Evolutionary conservation across 306 rosid species (phyloP).

Genomic region (Mimosa bimucronata): DNA sequence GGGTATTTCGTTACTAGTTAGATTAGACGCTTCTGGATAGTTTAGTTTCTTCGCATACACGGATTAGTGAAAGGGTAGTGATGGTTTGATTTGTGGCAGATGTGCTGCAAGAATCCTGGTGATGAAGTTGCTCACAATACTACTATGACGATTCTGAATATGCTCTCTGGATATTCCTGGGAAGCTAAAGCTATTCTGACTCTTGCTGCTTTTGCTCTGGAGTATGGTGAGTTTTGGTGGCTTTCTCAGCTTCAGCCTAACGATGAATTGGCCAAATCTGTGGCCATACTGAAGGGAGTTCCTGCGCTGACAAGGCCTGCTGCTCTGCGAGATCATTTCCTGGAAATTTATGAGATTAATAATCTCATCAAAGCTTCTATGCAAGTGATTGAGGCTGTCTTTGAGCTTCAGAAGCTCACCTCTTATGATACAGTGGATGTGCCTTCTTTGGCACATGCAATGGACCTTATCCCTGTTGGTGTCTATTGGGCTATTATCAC

Average conservation of each 20-base stretch:
- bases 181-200: conserved; percentile 57
- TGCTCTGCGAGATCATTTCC: conserved; percentile 33
- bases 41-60: not conserved
- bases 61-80: not conserved
- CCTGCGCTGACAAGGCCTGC: conserved; percentile 37
- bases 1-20: not conserved
- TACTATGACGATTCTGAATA: conserved; percentile 44
- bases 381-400: conserved; percentile 41
- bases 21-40: not conserved
- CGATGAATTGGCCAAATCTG: conserved; percentile 45
- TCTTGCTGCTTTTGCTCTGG: conserved; percentile 58
- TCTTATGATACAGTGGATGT: conserved; percentile 38
- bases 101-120: conserved; percentile 51
- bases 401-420: conserved; percentile 44
- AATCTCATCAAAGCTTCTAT: conserved; percentile 43
- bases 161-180: conserved; percentile 54
- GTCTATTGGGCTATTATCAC: conserved; percentile 58
- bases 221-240: conserved; percentile 65
- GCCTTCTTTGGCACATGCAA: conserved; percentile 44
- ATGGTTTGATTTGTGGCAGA: conserved; percentile 33
- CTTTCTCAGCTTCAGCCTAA: conserved; percentile 44
- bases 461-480: conserved; percentile 50
- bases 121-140: conserved; percentile 47
- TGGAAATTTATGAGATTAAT: conserved; percentile 40
- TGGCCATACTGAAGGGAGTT: conserved; percentile 49